Percentiles rank a stretch among this genome's conserved stretches.
These are phyloP conservation scores for Taphrina pruni DNA, from an alignment of 1,139 yeast genomes.

Conservation along the genomic window DNA sequence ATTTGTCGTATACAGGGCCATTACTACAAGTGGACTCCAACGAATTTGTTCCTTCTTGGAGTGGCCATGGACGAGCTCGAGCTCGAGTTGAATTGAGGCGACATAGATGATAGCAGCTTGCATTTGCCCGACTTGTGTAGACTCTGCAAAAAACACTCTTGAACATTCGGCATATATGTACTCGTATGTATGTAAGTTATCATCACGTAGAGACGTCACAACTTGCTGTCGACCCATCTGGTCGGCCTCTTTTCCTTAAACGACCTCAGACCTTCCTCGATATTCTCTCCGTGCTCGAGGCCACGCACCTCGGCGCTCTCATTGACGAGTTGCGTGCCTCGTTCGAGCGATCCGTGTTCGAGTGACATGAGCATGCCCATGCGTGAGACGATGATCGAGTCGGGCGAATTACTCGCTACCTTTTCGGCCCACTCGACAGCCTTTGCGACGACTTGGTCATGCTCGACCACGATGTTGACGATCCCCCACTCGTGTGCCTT, in stretches of 20 bases:
- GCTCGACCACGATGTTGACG: slow-evolving; percentile 48
- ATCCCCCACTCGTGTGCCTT: slow-evolving; percentile 50
- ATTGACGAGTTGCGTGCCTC: slow-evolving; percentile 47
- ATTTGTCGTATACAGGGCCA: not conserved
- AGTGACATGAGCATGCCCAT: slow-evolving; percentile 49
- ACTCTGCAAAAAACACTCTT: not conserved
- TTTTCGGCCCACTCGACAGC: slow-evolving; percentile 49
- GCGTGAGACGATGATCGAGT: slow-evolving; percentile 49
- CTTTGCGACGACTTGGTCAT: slow-evolving; percentile 47
- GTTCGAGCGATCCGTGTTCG: slow-evolving; percentile 46
- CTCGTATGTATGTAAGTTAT: too few relatives aligned
- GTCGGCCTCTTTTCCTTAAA: slow-evolving; percentile 50
- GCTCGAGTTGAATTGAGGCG: too few relatives aligned
- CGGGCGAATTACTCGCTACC: slow-evolving; percentile 50
- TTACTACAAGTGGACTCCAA: not conserved
- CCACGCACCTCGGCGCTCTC: slow-evolving; percentile 44
- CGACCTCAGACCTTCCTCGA: slow-evolving; percentile 47
- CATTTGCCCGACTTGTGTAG: too few relatives aligned
- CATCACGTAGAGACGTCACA: not conserved
- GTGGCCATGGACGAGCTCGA: too few relatives aligned
- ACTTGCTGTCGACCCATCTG: slow-evolving; percentile 46
- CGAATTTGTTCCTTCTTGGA: not conserved
- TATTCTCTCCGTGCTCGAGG: slow-evolving; percentile 46
- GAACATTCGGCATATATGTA: not conserved
- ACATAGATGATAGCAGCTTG: too few relatives aligned